A percentile compares a stretch with the other conserved stretches of the same genome.
Conservation (phyloP, 441 rosid genomes). For the Bocquillonia castaneifolia region DNA sequence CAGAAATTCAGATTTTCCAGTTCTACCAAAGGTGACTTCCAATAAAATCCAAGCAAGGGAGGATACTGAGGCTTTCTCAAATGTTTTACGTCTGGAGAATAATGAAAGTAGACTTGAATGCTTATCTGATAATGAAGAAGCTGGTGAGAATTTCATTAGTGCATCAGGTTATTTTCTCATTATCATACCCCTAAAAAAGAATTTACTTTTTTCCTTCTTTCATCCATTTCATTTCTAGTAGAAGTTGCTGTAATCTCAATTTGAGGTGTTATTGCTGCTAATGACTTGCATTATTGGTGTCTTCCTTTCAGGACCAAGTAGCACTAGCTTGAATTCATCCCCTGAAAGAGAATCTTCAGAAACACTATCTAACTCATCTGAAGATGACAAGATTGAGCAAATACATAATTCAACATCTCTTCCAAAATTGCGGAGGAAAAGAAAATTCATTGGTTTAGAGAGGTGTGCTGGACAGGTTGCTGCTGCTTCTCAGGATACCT, state of each 20-base stretch:
- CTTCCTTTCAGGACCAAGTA: constrained; percentile 33
- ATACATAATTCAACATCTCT: constrained; percentile 23
- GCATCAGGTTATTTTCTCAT: constrained; percentile 2
- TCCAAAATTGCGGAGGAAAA: constrained; percentile 18
- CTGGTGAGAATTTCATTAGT: constrained; percentile 29
- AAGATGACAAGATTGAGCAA: constrained; percentile 27
- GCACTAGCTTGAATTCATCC: constrained; percentile 28
- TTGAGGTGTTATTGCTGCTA: background rate
- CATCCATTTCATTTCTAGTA: too few relatives aligned
- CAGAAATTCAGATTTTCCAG: constrained; percentile 20
- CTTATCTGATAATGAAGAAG: constrained; percentile 24
- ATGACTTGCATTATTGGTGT: constrained; percentile 11
- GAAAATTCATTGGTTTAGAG: constrained; percentile 14
- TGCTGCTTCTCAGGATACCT: constrained; percentile 1
- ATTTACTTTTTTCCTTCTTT: too few relatives aligned
- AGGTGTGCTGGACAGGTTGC: constrained; percentile 17
- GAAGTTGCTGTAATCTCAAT: background rate
- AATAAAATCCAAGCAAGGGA: constrained; percentile 10
- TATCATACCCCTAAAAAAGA: too few relatives aligned
- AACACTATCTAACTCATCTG: constrained; percentile 13
- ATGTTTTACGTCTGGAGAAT: constrained; percentile 16
- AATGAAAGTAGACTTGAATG: constrained; percentile 20
- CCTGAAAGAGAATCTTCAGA: constrained; percentile 24
- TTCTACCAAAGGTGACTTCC: background rate
- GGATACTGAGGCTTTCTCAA: constrained; percentile 24